Conservation (phyloP, 352 stramenopile species). For the Pelagophyceae sp. region DNA sequence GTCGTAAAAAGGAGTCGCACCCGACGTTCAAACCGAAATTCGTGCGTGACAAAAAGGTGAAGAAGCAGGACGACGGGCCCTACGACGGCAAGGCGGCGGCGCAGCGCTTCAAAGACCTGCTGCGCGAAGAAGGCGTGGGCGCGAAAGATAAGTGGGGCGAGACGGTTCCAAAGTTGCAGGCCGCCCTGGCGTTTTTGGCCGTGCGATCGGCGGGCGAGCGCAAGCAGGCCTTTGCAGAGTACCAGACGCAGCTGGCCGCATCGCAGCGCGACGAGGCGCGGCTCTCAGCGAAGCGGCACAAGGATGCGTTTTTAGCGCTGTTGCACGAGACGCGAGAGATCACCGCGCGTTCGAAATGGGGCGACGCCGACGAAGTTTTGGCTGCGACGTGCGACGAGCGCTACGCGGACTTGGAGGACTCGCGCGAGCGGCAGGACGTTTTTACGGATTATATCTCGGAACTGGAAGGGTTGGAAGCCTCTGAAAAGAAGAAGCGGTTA, state of each 20-base stretch:
- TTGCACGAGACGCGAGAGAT: conserved; percentile 2
- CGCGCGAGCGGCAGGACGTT: neutral
- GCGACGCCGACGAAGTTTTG: conserved; percentile 13
- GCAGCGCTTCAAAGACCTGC: neutral
- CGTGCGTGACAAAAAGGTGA: too few species aligned
- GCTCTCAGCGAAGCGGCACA: neutral
- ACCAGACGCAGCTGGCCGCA: conserved; percentile 16
- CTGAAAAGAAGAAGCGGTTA: neutral
- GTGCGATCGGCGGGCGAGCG: conserved; percentile 18
- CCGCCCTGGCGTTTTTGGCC: neutral
- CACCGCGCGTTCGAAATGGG: neutral
- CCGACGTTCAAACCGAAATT: too few species aligned
- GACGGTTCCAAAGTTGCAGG: neutral
- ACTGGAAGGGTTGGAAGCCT: neutral
- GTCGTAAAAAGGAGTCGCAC: neutral
- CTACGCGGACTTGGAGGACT: neutral
- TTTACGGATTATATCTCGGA: neutral
- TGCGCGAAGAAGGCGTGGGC: neutral
- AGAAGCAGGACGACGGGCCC: neutral
- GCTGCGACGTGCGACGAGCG: conserved; percentile 3
- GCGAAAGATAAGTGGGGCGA: neutral
- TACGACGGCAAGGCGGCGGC: neutral
- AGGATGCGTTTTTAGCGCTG: conserved; percentile 8
- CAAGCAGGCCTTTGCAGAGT: conserved; percentile 29
- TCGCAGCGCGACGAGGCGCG: conserved; percentile 12